phyloP scores from a whole-genome alignment of 2,329 filamentous ascomycete species.

The Tolypocladium sp. region DNA sequence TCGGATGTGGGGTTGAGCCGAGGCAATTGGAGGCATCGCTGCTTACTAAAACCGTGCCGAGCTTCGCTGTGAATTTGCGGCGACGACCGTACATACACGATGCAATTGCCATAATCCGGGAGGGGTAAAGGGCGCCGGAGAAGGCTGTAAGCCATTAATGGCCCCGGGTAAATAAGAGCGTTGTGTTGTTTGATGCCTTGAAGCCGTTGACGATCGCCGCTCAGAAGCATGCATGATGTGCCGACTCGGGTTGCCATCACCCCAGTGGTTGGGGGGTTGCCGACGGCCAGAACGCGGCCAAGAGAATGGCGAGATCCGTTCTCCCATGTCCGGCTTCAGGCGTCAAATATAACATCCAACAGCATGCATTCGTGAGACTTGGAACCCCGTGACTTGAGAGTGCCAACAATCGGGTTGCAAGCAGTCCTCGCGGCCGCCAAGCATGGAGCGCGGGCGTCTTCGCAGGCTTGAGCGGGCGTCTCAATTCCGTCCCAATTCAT shows the following conservation, averaged over 20 bases:
- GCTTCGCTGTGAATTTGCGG: background rate
- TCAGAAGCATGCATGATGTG: background rate
- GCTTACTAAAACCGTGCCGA: slow-evolving; percentile 6
- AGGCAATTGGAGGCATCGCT: slow-evolving; percentile 12
- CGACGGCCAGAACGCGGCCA: background rate
- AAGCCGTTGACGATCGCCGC: background rate
- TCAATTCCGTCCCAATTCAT: too few relatives aligned
- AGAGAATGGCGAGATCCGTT: background rate
- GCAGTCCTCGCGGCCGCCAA: too few relatives aligned
- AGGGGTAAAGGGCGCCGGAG: background rate
- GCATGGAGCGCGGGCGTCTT: too few relatives aligned
- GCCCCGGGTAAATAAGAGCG: background rate
- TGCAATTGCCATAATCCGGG: background rate
- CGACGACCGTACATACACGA: background rate
- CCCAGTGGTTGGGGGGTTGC: background rate
- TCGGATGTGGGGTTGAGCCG: slow-evolving; percentile 19
- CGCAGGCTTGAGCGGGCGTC: too few relatives aligned
- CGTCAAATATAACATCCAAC: background rate
- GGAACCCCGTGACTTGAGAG: background rate
- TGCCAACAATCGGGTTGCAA: too few relatives aligned
- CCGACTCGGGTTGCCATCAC: background rate
- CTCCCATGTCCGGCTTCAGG: background rate
- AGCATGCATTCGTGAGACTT: background rate
- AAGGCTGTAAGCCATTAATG: background rate
- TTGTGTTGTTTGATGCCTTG: background rate